These are phyloP conservation scores for Croton laevigatus DNA, from an alignment of 441 rosid genomes.

Conservation along the genomic window DNA sequence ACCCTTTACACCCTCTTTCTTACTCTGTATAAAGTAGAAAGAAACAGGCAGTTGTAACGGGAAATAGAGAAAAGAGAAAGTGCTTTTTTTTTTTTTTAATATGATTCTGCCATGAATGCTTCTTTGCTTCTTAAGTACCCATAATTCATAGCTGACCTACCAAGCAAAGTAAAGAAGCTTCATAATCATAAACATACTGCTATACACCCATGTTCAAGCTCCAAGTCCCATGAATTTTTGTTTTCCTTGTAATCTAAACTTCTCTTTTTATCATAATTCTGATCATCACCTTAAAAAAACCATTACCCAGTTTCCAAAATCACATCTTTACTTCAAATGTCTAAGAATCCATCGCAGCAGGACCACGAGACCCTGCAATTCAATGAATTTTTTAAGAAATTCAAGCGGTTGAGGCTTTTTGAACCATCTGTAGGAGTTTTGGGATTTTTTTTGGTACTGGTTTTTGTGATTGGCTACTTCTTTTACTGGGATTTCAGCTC, in stretches of 20 bases:
- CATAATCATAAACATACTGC: background rate
- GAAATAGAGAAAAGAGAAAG: background rate
- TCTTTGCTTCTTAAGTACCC: conserved; percentile 51
- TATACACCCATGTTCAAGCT: conserved; percentile 2
- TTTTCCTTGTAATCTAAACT: conserved; percentile 26
- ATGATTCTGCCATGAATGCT: conserved; percentile 37
- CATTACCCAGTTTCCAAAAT: conserved; percentile 28
- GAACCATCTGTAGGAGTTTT: conserved; percentile 69
- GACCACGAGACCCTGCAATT: conserved; percentile 40
- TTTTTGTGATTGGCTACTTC: conserved; percentile 58
- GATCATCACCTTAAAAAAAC: background rate
- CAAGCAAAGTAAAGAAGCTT: conserved; percentile 65
- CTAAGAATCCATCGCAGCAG: conserved; percentile 41
- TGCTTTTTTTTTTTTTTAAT: background rate
- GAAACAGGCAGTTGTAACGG: background rate
- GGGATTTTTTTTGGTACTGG: conserved; percentile 63
- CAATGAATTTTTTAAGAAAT: conserved; percentile 43
- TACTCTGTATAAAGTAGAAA: background rate
- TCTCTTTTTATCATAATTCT: background rate
- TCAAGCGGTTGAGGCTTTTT: conserved; percentile 61
- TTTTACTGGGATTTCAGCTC: conserved; percentile 69
- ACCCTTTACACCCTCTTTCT: background rate
- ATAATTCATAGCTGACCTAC: conserved; percentile 37
- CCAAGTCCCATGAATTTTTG: conserved; percentile 27
- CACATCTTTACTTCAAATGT: conserved; percentile 31